These are phyloP conservation scores for Isabelozyma gotoi DNA, from an alignment of 805 yeast genomes.

Conservation along the genomic window DNA sequence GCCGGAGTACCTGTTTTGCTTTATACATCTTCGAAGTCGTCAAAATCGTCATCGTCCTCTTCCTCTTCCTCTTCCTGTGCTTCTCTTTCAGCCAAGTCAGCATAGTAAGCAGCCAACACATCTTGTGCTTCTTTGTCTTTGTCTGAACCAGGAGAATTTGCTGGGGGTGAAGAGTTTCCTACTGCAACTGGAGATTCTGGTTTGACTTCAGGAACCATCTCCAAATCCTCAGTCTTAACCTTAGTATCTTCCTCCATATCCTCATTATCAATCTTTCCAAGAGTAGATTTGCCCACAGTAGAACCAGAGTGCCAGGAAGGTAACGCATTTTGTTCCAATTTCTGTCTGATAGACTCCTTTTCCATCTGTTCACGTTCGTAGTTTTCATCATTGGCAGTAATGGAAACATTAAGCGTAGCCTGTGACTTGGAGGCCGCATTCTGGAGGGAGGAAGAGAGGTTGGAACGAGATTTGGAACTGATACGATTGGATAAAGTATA, in stretches of 20 bases:
- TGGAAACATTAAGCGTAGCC: slow-evolving; percentile 86
- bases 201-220: slow-evolving; percentile 12
- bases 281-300: slow-evolving; percentile 73
- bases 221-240: slow-evolving; percentile 10
- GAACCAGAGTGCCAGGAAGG: slow-evolving; percentile 96
- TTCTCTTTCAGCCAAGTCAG: slow-evolving; percentile 69
- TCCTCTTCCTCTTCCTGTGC: slow-evolving; percentile 61
- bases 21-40: slow-evolving; percentile 30
- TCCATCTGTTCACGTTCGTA: slow-evolving; percentile 63
- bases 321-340: slow-evolving; percentile 85
- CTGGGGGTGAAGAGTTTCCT: slow-evolving; percentile 5
- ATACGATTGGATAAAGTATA: slow-evolving; percentile 57
- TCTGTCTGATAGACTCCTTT: slow-evolving; percentile 65
- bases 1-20: not conserved
- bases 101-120: slow-evolving; percentile 66
- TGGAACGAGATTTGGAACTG: slow-evolving; percentile 27
- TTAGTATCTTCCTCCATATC: slow-evolving; percentile 27
- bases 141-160: slow-evolving; percentile 6
- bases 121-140: slow-evolving; percentile 70
- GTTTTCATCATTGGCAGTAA: slow-evolving; percentile 83
- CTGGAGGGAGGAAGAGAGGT: slow-evolving; percentile 30
- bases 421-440: slow-evolving; percentile 64
- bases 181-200: slow-evolving; percentile 1
- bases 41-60: slow-evolving; percentile 38
- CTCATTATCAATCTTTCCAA: slow-evolving; percentile 55